phyloP scores from a whole-genome alignment of 495 filamentous ascomycete genomes.

The Talaromyces stipitatus region DNA sequence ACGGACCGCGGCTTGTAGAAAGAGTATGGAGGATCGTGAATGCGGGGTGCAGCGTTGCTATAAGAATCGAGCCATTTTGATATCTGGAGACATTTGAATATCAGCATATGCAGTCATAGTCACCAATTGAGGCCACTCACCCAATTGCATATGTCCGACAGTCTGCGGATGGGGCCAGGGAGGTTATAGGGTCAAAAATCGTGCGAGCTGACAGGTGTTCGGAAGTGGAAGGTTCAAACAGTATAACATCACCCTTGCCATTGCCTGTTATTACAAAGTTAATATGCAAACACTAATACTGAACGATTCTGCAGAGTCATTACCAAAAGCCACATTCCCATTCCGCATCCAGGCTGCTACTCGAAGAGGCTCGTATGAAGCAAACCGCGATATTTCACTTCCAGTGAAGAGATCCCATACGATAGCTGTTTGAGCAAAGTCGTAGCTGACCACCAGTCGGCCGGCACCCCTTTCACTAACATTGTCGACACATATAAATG shows the following conservation, averaged over 20 bases:
- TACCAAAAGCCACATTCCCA: constrained; percentile 95
- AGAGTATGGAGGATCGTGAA: constrained; percentile 95
- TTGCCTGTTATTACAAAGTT: constrained; percentile 53
- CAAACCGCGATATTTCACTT: constrained; percentile 81
- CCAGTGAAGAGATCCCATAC: constrained; percentile 96
- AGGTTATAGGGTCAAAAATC: constrained; percentile 88
- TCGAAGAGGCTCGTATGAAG: constrained; percentile 77
- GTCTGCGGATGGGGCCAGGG: constrained; percentile 83
- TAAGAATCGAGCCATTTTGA: constrained; percentile 87
- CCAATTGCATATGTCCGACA: constrained; percentile 96
- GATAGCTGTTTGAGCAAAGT: constrained; percentile 83
- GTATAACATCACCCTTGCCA: constrained; percentile 81
- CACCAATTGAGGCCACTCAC: constrained; percentile 46
- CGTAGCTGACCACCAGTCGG: constrained; percentile 84
- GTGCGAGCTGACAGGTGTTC: constrained; percentile 91
- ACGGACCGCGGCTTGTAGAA: constrained; percentile 72
- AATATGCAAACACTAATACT: not conserved
- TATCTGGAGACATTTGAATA: constrained; percentile 53
- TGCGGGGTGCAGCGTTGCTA: constrained; percentile 79
- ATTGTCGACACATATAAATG: constrained; percentile 83
- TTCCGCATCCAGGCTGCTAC: constrained; percentile 95
- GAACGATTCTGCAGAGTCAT: constrained; percentile 9
- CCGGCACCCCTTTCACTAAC: constrained; percentile 82
- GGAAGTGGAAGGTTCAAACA: constrained; percentile 88
- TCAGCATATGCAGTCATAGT: not conserved